Base-by-base conservation (phyloP, 2,329 filamentous ascomycete genomes). In the Calonectria crousiana region DNA sequence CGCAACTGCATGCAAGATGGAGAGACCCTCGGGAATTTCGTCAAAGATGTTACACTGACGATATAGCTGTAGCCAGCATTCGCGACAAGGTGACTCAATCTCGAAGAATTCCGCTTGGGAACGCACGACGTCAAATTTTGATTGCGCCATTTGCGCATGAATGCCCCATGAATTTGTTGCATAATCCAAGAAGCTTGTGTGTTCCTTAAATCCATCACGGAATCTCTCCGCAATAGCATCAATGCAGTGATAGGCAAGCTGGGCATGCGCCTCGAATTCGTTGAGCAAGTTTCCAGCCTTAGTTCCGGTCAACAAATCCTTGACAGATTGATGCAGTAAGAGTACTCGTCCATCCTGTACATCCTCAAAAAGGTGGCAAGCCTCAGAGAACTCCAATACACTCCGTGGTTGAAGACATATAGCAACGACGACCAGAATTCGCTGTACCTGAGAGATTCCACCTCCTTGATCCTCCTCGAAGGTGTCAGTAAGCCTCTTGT, bases 311-410 rank as follows among this genome's bases (percentile, higher is more conserved):
- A 78, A 68, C 47, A 60, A 78, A n/a, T 78, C 77, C 20, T 71
- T 77, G 0, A 77, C 70, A 28, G 75, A 78, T 30, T 77, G 62
- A 14, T 77, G 75, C 9, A 77, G 49, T 3, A 78, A 36, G 13
- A 76, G 69, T 3, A 78, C 74, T 44, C 51, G 69, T 14, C 75
- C 67, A 14, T 74, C 75, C 8, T 77, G 69, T 13, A 76, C 71
- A 18, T 77, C 72, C 41, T 69, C 36, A 44, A 76, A 30, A 6
- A 79, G 47, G 9, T 65, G 6, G 30, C 76, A 79, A 38, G 74
- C 73, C 6, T 34, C 66, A 14, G 71, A 62, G n/a, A 78, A 73
- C 73, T 78, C 74, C 2, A 71, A 41, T 30, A 77, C 11, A 30
- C 28, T 78, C n/a, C 77, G 26, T 1, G 76, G 75, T 2, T 68